A percentile compares a stretch with the other conserved stretches of the same genome.
These are phyloP conservation scores for Atractiella rhizophila DNA, from an alignment of 768 basidiomycete genomes.

Conservation along the genomic window DNA sequence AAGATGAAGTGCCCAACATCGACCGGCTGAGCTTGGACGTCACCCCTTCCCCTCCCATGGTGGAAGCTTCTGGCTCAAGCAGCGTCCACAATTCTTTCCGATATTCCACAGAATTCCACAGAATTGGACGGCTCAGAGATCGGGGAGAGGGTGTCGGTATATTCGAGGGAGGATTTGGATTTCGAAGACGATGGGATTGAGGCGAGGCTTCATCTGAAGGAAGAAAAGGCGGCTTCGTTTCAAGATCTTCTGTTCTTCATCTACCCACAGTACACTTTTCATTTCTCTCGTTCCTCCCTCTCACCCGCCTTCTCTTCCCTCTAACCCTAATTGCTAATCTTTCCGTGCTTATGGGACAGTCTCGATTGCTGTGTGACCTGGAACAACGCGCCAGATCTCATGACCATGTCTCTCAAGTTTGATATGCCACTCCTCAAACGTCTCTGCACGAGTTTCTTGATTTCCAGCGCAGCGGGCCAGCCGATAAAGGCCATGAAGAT, in stretches of 20 bases:
- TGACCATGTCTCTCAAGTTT: conserved; percentile 6
- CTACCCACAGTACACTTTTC: conserved; percentile 53
- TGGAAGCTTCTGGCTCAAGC: no score
- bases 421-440: conserved; percentile 7
- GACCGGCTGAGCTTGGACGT: neutral
- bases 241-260: conserved; percentile 83
- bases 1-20: no score
- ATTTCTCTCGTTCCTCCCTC: neutral
- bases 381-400: conserved; percentile 70
- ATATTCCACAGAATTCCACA: neutral
- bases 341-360: conserved; percentile 22
- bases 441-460: conserved; percentile 60
- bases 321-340: conserved; percentile 2
- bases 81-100: neutral
- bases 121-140: no score
- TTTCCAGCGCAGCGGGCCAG: conserved; percentile 72
- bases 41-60: no score
- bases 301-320: neutral
- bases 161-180: neutral
- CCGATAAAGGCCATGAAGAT: conserved; percentile 84
- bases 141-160: no score
- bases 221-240: conserved; percentile 68
- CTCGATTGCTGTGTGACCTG: conserved; percentile 80
- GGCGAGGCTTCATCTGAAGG: conserved; percentile 67
- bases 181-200: conserved; percentile 22